These are phyloP conservation scores for Pichia rugopelliculosa DNA, from an alignment of 805 yeast species.

Conservation along the genomic window DNA sequence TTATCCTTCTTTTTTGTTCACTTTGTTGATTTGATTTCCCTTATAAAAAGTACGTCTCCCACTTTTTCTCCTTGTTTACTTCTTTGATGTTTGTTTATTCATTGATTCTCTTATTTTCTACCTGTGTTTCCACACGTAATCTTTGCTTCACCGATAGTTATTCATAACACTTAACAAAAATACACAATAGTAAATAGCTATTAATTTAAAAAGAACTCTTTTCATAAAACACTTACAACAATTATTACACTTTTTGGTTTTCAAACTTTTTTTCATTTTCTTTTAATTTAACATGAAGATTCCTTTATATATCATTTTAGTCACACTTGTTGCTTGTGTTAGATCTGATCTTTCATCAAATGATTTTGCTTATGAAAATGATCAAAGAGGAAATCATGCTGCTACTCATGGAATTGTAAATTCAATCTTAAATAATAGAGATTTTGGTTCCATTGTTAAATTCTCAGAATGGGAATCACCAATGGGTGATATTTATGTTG, in stretches of 20 bases:
- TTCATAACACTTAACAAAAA: neutral
- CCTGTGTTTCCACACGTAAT: neutral
- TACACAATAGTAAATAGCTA: neutral
- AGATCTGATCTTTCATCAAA: neutral
- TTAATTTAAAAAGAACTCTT: neutral
- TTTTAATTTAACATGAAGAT: neutral
- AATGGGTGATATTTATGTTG: slow-evolving; percentile 17
- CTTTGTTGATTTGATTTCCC: no score
- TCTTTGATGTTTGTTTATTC: neutral
- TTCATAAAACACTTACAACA: neutral
- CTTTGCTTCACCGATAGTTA: neutral
- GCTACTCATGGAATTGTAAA: slow-evolving; percentile 10
- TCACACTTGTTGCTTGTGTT: neutral
- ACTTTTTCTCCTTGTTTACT: neutral
- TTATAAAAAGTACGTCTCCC: no score
- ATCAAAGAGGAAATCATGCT: neutral
- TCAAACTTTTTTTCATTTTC: neutral
- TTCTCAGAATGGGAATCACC: slow-evolving; percentile 26
- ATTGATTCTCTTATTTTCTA: neutral
- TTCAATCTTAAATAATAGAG: slow-evolving; percentile 17
- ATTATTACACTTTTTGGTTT: neutral
- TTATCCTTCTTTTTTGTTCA: neutral
- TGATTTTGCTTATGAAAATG: neutral
- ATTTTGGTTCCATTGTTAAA: slow-evolving; percentile 11
- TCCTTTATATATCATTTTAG: neutral